A percentile compares a stretch with the other conserved stretches of the same genome.
Conservation (phyloP, 1,284 basidiomycete species). For the Puccinia horiana region DNA sequence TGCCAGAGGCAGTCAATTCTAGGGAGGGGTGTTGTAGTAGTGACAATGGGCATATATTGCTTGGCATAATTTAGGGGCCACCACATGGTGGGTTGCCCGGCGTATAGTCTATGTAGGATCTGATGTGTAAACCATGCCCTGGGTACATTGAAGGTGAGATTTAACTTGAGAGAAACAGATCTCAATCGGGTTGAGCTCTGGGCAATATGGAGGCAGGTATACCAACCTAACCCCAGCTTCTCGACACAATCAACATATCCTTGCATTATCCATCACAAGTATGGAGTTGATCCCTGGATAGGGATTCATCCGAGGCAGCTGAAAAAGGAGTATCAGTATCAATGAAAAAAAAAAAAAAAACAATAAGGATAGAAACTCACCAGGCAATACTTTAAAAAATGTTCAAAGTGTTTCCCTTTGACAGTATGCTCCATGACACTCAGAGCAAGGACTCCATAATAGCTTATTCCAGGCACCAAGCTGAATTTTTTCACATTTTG, state of each 20-base stretch:
- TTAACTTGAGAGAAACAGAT: not conserved
- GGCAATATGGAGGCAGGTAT: not conserved
- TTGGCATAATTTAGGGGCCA: too few species aligned
- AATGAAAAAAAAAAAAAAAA: not conserved
- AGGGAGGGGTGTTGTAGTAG: too few species aligned
- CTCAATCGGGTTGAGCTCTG: slow-evolving; percentile 3
- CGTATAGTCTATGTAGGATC: too few species aligned
- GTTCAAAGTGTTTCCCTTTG: not conserved
- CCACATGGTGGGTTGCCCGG: too few species aligned
- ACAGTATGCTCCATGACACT: not conserved
- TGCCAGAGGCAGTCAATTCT: too few species aligned
- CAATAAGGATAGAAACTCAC: not conserved
- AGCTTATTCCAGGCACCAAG: not conserved
- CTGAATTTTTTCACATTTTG: not conserved
- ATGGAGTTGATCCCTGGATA: not conserved
- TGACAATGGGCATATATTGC: too few species aligned
- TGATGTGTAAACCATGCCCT: not conserved
- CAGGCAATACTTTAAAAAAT: not conserved
- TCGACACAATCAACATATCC: not conserved
- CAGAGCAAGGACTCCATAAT: not conserved
- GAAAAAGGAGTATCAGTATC: not conserved
- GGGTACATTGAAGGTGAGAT: not conserved
- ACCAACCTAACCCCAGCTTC: not conserved
- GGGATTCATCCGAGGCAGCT: not conserved
- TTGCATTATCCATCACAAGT: not conserved